Conservation (phyloP, 2,329 filamentous ascomycete genomes). For the Boeremia exigua region DNA sequence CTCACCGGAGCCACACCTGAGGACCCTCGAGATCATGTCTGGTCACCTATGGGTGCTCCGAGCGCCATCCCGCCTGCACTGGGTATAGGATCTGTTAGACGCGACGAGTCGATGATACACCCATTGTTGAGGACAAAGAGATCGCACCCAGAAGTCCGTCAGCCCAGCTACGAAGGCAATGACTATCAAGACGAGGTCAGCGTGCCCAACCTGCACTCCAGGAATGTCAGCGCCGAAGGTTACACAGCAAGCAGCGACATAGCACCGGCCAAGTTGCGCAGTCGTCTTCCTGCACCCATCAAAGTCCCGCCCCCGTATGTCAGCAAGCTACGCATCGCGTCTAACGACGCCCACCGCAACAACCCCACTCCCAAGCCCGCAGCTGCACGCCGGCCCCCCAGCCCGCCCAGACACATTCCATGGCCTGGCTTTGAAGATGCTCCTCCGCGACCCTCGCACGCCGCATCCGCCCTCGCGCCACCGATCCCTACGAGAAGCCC, state of each 20-base stretch:
- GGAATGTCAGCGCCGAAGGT: background rate
- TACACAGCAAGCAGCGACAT: background rate
- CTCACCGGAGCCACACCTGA: slow-evolving; percentile 12
- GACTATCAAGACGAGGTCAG: slow-evolving; percentile 30
- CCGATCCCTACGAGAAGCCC: slow-evolving; percentile 32
- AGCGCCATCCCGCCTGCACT: slow-evolving; percentile 30
- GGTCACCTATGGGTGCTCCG: slow-evolving; percentile 23
- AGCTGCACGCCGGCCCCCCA: background rate
- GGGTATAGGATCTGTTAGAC: background rate
- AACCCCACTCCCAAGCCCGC: background rate
- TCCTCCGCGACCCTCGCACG: slow-evolving; percentile 14
- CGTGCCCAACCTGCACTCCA: slow-evolving; percentile 20
- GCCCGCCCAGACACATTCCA: background rate
- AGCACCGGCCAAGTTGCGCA: slow-evolving; percentile 4
- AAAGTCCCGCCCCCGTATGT: slow-evolving; percentile 23
- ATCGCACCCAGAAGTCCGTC: slow-evolving; percentile 9
- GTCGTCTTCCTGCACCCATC: slow-evolving; percentile 29
- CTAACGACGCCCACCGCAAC: slow-evolving; percentile 3
- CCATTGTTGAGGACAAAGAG: background rate
- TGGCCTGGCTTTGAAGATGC: slow-evolving; percentile 17
- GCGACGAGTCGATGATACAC: background rate
- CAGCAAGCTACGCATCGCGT: slow-evolving; percentile 17
- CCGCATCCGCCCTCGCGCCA: slow-evolving; percentile 12
- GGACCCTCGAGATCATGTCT: background rate
- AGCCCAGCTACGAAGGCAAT: slow-evolving; percentile 36